A percentile compares a stretch with the other conserved stretches of the same genome.
Conservation (phyloP, 2,329 filamentous ascomycete species). For the Sporothrix humicola region DNA sequence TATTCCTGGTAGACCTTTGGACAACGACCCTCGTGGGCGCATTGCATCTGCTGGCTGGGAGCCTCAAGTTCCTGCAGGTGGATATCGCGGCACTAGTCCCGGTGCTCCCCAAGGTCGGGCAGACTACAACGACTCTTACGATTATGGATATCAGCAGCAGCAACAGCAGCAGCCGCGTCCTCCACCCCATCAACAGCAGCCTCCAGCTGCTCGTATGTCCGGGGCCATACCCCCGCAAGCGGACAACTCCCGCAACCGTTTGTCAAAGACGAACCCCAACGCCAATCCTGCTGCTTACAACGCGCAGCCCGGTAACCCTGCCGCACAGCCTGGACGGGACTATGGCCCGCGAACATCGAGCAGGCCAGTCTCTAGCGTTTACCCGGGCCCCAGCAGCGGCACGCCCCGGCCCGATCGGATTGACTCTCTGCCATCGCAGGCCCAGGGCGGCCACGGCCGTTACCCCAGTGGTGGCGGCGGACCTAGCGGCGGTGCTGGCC, state of each 20-base stretch:
- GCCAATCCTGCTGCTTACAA: not conserved
- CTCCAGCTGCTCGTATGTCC: conserved; percentile 13
- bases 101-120: conserved; percentile 42
- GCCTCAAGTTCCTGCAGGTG: conserved; percentile 47
- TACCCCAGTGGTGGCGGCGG: conserved; percentile 18
- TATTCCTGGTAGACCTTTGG: conserved; percentile 40
- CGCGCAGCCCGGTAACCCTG: conserved; percentile 32
- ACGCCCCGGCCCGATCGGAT: conserved; percentile 43
- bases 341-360: conserved; percentile 50
- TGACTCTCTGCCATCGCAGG: conserved; percentile 40
- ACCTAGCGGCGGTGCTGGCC: conserved; percentile 36
- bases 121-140: conserved; percentile 23
- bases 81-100: conserved; percentile 51
- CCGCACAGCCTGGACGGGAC: conserved; percentile 44
- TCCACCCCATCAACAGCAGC: conserved; percentile 15
- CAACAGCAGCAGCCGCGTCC: conserved; percentile 37
- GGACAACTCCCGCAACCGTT: conserved; percentile 47
- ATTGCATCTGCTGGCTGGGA: conserved; percentile 54
- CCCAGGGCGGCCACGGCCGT: conserved; percentile 27
- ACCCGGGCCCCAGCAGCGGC: conserved; percentile 31
- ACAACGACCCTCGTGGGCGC: conserved; percentile 51
- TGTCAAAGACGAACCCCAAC: conserved; percentile 47
- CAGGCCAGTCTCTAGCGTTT: conserved; percentile 43
- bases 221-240: conserved; percentile 39
- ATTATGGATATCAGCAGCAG: conserved; percentile 38